These are phyloP conservation scores for Chaetomiaceae sp. DNA, from an alignment of 2,329 filamentous ascomycete genomes.

Conservation along the genomic window DNA sequence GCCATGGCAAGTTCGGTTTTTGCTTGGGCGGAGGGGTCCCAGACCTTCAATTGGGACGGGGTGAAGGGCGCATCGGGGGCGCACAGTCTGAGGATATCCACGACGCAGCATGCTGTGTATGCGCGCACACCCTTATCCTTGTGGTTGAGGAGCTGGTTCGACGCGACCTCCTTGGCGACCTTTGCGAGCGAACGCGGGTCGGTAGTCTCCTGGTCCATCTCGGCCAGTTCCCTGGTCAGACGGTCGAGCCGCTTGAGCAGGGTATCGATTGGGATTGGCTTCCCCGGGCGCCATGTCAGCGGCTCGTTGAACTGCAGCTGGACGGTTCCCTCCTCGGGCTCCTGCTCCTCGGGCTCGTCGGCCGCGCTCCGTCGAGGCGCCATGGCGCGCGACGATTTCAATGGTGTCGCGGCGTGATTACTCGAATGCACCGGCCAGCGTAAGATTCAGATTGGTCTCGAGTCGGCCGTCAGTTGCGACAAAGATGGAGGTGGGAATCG, in stretches of 20 bases:
- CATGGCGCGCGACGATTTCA: slow-evolving; percentile 30
- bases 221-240: slow-evolving; percentile 75
- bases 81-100: slow-evolving; percentile 88
- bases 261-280: slow-evolving; percentile 77
- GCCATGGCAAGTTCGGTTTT: neutral
- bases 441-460: neutral
- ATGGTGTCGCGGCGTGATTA: neutral
- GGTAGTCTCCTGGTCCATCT: slow-evolving; percentile 81
- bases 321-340: slow-evolving; percentile 37
- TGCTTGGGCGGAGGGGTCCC: neutral
- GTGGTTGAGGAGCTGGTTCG: slow-evolving; percentile 77
- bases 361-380: slow-evolving; percentile 38
- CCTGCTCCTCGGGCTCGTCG: slow-evolving; percentile 39
- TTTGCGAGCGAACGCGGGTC: slow-evolving; percentile 78
- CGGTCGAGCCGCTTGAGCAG: slow-evolving; percentile 76
- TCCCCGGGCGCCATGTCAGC: slow-evolving; percentile 87
- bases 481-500: neutral
- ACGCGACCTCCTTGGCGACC: slow-evolving; percentile 80
- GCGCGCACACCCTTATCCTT: slow-evolving; percentile 93
- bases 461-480: neutral
- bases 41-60: slow-evolving; percentile 80
- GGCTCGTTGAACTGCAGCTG: slow-evolving; percentile 76
- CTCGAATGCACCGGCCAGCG: neutral
- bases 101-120: slow-evolving; percentile 81
- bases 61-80: slow-evolving; percentile 95